phyloP scores from a whole-genome alignment of 768 basidiomycete species.

The Leucosporidium yakuticum region DNA sequence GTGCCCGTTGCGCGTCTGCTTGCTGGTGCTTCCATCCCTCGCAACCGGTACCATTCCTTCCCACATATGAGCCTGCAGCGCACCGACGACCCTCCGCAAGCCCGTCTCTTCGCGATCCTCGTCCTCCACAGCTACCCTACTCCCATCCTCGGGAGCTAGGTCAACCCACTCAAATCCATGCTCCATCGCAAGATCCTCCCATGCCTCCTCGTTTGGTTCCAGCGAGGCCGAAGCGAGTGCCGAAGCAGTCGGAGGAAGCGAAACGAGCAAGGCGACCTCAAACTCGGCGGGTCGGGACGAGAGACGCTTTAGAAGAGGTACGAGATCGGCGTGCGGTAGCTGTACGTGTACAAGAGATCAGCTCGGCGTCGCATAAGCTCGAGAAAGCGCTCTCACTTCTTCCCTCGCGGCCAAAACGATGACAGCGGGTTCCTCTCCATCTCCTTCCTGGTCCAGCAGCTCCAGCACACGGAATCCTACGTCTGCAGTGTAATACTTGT shows the following conservation, averaged over 20 bases:
- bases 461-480: neutral
- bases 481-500: conserved; percentile 7
- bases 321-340: neutral
- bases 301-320: neutral
- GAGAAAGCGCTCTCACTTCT: neutral
- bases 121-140: neutral
- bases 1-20: neutral
- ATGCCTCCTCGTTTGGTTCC: neutral
- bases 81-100: conserved; percentile 1
- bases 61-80: conserved; percentile 9
- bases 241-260: neutral
- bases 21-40: neutral
- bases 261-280: conserved; percentile 6
- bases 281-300: neutral
- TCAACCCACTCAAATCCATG: conserved; percentile 8
- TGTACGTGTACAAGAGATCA: neutral
- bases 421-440: neutral
- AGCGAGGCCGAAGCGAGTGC: too few species aligned
- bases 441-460: neutral
- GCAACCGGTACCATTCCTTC: neutral
- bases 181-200: conserved; percentile 3
- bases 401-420: conserved; percentile 4
- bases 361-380: neutral
- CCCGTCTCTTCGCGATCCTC: conserved; percentile 4
- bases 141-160: neutral